These are phyloP conservation scores for Nepenthes mirabilis DNA, from an alignment of 148 eudicot genomes.

Conservation along the genomic window DNA sequence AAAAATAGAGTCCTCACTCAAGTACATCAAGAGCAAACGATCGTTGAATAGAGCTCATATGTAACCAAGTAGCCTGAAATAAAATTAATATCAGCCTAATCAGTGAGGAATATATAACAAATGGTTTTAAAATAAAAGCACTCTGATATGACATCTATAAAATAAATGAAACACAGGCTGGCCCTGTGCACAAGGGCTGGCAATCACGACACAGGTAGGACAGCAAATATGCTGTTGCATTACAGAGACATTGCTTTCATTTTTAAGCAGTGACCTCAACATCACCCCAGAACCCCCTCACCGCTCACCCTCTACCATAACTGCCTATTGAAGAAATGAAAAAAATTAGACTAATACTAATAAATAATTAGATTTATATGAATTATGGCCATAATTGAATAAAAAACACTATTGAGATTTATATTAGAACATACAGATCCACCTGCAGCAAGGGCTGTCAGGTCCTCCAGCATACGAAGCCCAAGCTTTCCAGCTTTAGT, in stretches of 20 bases:
- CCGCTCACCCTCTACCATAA: neutral
- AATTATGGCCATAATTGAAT: too few relatives aligned
- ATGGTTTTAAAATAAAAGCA: neutral
- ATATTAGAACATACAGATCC: constrained; percentile 94
- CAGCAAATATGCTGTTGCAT: too few relatives aligned
- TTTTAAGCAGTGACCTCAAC: too few relatives aligned
- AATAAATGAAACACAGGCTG: too few relatives aligned
- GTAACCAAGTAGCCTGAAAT: constrained; percentile 82
- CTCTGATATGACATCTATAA: too few relatives aligned
- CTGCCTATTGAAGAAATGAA: constrained; percentile 1
- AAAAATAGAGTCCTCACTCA: constrained; percentile 56
- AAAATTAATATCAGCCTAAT: neutral
- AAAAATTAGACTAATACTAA: too few relatives aligned
- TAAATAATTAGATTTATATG: neutral
- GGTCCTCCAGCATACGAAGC: constrained; percentile 85
- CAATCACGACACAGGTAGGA: too few relatives aligned
- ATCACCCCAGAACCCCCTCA: too few relatives aligned
- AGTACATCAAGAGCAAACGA: constrained; percentile 95
- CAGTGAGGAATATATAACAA: constrained; percentile 4
- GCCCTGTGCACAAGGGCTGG: too few relatives aligned
- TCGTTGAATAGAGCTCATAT: constrained; percentile 61
- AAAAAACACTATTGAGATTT: neutral
- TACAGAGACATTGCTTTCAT: too few relatives aligned
- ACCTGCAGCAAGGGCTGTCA: constrained; percentile 99
- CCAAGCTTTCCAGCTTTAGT: constrained; percentile 80